phyloP scores from a whole-genome alignment of 441 rosid species.

The Oxalis stricta region DNA sequence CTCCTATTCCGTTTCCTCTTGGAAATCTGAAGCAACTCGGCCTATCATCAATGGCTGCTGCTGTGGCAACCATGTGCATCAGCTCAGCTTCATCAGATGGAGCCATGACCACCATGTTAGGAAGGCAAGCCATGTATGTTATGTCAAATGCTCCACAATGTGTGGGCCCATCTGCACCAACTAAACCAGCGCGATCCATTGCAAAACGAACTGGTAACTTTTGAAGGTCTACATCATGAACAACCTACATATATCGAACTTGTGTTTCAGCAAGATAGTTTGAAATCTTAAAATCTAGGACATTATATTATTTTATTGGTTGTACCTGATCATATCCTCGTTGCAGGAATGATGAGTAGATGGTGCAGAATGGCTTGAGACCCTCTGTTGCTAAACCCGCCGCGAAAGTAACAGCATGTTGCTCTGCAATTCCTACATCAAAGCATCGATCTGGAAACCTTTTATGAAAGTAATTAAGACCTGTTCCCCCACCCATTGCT shows the following conservation, averaged over 20 bases:
- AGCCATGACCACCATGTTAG: slow-evolving; percentile 78
- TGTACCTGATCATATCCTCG: slow-evolving; percentile 71
- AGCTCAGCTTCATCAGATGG: slow-evolving; percentile 74
- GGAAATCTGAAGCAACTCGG: slow-evolving; percentile 83
- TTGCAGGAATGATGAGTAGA: slow-evolving; percentile 64
- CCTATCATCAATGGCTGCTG: slow-evolving; percentile 61
- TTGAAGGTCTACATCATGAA: slow-evolving; percentile 75
- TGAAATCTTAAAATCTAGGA: too few relatives aligned
- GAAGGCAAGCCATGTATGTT: slow-evolving; percentile 63
- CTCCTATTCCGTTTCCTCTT: slow-evolving; percentile 58
- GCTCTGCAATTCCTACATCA: slow-evolving; percentile 78
- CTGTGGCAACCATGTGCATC: slow-evolving; percentile 72
- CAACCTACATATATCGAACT: slow-evolving; percentile 37
- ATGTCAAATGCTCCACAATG: slow-evolving; percentile 69
- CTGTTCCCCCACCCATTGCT: slow-evolving; percentile 81
- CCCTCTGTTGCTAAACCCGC: slow-evolving; percentile 74
- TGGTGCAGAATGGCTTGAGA: slow-evolving; percentile 69
- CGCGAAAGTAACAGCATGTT: slow-evolving; percentile 68
- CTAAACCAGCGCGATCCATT: slow-evolving; percentile 59
- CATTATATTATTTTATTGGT: not conserved
- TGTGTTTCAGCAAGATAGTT: too few relatives aligned
- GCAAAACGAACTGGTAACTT: slow-evolving; percentile 62
- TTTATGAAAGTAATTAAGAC: slow-evolving; percentile 59
- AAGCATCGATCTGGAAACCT: slow-evolving; percentile 64
- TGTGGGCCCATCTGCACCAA: slow-evolving; percentile 76